These are phyloP conservation scores for Alternaria sp. DNA, from an alignment of 2,329 filamentous ascomycete species.

Conservation along the genomic window DNA sequence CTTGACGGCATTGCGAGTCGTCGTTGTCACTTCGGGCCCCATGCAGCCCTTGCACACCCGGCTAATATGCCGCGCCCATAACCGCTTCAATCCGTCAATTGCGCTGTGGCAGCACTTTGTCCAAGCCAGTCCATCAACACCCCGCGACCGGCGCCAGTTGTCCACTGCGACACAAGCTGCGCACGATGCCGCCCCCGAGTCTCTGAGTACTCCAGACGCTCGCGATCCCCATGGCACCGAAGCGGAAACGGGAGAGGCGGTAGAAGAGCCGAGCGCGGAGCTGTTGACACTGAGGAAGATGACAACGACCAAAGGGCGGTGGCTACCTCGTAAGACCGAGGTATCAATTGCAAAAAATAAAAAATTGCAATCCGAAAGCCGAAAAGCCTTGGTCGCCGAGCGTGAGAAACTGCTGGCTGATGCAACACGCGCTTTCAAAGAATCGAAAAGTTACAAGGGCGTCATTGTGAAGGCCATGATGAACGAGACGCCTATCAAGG, in stretches of 20 bases:
- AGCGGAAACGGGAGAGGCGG: not conserved
- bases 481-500: conserved; percentile 3
- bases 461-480: conserved; percentile 27
- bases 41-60: conserved; percentile 40
- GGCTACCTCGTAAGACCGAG: not conserved
- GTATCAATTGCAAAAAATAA: conserved; percentile 16
- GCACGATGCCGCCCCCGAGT: not conserved
- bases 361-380: not conserved
- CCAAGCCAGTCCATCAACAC: conserved; percentile 21
- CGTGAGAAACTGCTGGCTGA: conserved; percentile 16
- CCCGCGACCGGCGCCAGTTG: conserved; percentile 28
- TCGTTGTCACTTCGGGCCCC: conserved; percentile 24
- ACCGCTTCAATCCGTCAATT: conserved; percentile 44
- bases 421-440: conserved; percentile 22
- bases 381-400: not conserved
- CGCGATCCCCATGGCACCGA: not conserved
- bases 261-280: not conserved
- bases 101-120: conserved; percentile 49
- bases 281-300: conserved; percentile 4
- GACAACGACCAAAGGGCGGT: conserved; percentile 12
- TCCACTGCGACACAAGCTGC: conserved; percentile 26
- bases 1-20: conserved; percentile 10
- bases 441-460: conserved; percentile 28
- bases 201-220: not conserved
- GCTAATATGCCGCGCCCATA: conserved; percentile 45